Evolutionary conservation across 1,284 basidiomycete genomes (phyloP), one percentile per base, ranked within the genome.

Genomic region (Tilletia indica): DNA sequence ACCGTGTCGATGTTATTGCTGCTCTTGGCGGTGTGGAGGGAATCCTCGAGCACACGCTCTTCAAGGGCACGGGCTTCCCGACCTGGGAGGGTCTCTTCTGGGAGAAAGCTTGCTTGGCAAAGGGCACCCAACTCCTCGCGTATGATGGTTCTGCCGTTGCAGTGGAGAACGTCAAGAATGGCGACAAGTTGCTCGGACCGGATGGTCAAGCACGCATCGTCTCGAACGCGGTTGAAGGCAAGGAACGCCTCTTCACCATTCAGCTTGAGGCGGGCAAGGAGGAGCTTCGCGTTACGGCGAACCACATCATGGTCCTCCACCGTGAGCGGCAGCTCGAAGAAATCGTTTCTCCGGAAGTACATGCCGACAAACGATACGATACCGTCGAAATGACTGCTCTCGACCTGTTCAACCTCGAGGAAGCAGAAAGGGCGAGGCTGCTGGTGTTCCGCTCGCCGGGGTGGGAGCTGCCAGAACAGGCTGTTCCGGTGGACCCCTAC

Each of bases 1-100:
- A 98, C 86, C 93, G 96, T 77, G 94, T 99, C 66, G 97, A 99
- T 84, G 94, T 98, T 56, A 99, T 99, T 78, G 94, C 96, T n/a
- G 97, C 97, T 8, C 88, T 99, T 16, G 97, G 97, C 76, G 95
- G 94, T 89, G 93, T 97, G 19, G 96, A 99, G 86, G 94, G 94
- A 76, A 97, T 97, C 77, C 87, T 98, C 34, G 95, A 98, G 86
- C 97, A 99, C 84, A 97, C 94, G 0, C 86, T 99, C 63, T 99
- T 99, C 89, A 97, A 97, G 86, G 96, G 94, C 68, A 97, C 94
- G 12, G 95, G 93, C 84, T 94, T 94, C 89, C 81, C 82, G 0
- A 80, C 83, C 2, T 83, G 82, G 84, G 77, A 82, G 87, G 89
- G 91, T 49, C 47, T 72, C 38, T 95, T 96, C 89, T 95, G 66